phyloP scores from a whole-genome alignment of 1,284 basidiomycete species.

The Rhodotorula sp. region DNA sequence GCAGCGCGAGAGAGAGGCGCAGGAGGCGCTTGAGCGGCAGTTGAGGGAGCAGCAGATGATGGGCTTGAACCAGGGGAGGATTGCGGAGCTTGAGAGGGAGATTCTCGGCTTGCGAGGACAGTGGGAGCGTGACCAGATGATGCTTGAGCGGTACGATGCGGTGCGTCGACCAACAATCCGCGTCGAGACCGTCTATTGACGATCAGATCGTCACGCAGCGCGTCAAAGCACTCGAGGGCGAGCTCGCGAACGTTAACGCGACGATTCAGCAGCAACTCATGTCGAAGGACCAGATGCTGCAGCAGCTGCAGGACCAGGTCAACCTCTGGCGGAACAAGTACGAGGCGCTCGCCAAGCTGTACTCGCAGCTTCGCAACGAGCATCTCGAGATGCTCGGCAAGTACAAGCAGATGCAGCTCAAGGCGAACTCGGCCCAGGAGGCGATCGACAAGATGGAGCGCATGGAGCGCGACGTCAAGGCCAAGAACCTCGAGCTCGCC shows the following conservation, averaged over 20 bases:
- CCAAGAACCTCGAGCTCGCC: constrained; percentile 96
- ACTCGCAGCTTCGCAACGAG: constrained; percentile 95
- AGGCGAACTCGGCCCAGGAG: constrained; percentile 97
- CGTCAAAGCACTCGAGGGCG: constrained; percentile 93
- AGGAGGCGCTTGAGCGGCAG: constrained; percentile 73
- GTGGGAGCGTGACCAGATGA: constrained; percentile 96
- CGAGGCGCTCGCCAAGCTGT: constrained; percentile 96
- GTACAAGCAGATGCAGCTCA: constrained; percentile 96
- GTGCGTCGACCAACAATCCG: constrained; percentile 54
- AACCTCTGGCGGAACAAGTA: constrained; percentile 98
- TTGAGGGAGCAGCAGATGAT: constrained; percentile 49
- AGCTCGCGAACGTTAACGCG: constrained; percentile 71
- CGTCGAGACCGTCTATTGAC: background rate
- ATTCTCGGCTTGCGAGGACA: constrained; percentile 91
- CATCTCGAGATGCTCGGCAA: constrained; percentile 96
- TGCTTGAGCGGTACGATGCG: constrained; percentile 96
- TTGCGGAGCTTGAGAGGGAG: constrained; percentile 83
- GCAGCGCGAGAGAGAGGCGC: constrained; percentile 81
- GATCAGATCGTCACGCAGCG: constrained; percentile 56
- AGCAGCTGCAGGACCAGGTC: constrained; percentile 94
- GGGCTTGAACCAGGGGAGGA: constrained; percentile 51
- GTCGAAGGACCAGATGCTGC: constrained; percentile 93
- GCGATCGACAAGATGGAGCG: constrained; percentile 99
- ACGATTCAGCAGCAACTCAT: constrained; percentile 84
- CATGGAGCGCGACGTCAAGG: constrained; percentile 97